Evolutionary conservation across 2,329 filamentous ascomycete species (phyloP), one percentile per base, ranked within the genome.

Genomic region (Alternaria consortialis): DNA sequence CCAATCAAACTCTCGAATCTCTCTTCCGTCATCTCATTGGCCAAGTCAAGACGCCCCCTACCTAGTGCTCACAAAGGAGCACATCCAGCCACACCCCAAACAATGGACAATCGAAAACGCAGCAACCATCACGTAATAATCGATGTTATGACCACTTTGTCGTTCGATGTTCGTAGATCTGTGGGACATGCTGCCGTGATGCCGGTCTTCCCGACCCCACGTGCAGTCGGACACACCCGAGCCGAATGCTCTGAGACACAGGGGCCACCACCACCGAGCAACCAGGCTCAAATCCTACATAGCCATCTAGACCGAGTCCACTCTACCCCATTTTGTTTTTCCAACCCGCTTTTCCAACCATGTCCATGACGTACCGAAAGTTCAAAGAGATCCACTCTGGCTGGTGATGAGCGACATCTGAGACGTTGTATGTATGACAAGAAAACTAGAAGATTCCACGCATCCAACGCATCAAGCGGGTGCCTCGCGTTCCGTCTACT

Each of bases 401-500:
- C 50, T 37, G 47, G 48, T 63, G 62, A 63, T 65, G 57, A 60
- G 60, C 56, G 47, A 50, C 43, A 39, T 60, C 61, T 66, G 72
- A 76, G 57, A 77, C 75, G 63, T 68, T 58, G 51, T 63, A 69
- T 43, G 74, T 76, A 39, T 71, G 67, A 68, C 56, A 64, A 50
- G 44, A 37, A 63, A 65, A 68, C 70, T 73, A 75, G 70, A 74
- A 73, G 44, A 50, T 74, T 74, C 71, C 60, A 44, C 60, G 65
- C 67, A 70, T 63, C 65, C 64, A 71, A 68, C 57, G 70, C 72
- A 72, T 75, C 23, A 61, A 71, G 66, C 75, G 75, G 75, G 55
- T 66, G 58, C 68, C 71, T 73, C 71, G 61, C 69, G 46, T 67
- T 73, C 76, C 76, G 74, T 54, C 62, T 65, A 67, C 56, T 69